Conservation (phyloP, 306 rosid species). For the Malus domestica region DNA sequence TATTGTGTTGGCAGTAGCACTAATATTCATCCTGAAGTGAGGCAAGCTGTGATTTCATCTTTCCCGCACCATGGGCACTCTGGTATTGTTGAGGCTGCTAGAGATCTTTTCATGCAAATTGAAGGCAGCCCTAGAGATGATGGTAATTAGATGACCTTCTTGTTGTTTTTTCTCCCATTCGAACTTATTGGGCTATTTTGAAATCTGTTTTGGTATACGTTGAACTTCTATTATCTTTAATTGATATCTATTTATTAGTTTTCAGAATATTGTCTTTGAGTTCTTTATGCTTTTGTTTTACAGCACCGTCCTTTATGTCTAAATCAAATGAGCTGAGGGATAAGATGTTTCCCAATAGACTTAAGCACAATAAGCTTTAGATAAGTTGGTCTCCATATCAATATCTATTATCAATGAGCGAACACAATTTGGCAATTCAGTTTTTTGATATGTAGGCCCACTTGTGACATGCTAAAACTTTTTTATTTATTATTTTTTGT, state of each 20-base stretch:
- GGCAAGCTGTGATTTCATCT: conserved; percentile 44
- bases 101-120: conserved; percentile 72
- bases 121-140: conserved; percentile 54
- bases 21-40: conserved; percentile 35
- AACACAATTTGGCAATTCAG: background rate
- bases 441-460: background rate
- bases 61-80: conserved; percentile 84
- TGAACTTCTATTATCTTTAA: background rate
- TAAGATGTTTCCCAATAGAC: background rate
- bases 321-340: background rate
- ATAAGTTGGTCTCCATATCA: background rate
- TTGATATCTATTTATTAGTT: background rate
- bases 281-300: background rate
- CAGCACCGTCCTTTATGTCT: background rate
- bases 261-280: background rate
- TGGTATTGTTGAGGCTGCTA: conserved; percentile 78
- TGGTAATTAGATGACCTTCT: conserved; percentile 35
- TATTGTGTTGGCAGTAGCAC: conserved; percentile 41
- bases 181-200: background rate
- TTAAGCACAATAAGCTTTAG: background rate
- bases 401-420: background rate
- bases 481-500: too few species aligned
- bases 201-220: background rate
- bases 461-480: background rate
- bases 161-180: background rate